Evolutionary conservation across 225 moss, liverwort and hornwort genomes (phyloP).

Genomic region (Pseudoscleropodium purum): DNA sequence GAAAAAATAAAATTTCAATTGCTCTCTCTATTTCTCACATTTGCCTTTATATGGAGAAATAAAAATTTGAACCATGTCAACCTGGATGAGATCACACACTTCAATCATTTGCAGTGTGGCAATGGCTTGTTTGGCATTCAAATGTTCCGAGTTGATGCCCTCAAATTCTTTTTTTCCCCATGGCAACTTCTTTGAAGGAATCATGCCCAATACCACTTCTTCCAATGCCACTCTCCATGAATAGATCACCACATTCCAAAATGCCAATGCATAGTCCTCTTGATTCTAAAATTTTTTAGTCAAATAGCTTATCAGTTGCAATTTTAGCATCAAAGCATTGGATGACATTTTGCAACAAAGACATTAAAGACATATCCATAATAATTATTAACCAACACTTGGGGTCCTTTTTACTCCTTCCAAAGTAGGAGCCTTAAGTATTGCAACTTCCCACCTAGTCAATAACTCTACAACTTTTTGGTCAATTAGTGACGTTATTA

Average conservation of each 20-base stretch:
- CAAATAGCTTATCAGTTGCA: not conserved
- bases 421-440: fast-evolving
- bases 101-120: constrained; percentile 45
- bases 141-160: constrained; percentile 3
- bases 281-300: constrained; percentile 17
- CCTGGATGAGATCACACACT: constrained; percentile 70
- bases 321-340: not conserved
- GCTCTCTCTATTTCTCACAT: not conserved
- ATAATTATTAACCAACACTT: not conserved
- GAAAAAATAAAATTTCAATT: not conserved
- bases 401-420: fast-evolving
- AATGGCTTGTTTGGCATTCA: constrained; percentile 28
- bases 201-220: constrained; percentile 41
- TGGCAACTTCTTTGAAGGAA: constrained; percentile 23
- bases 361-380: not conserved
- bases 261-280: constrained; percentile 39
- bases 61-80: not conserved
- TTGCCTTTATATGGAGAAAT: not conserved
- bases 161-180: constrained; percentile 58
- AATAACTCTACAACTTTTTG: too few species aligned
- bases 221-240: constrained; percentile 61
- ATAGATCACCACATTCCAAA: constrained; percentile 54
- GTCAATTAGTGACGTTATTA: too few species aligned
- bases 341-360: not conserved
- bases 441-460: too few species aligned